Evolutionary conservation across 148 eudicot species (phyloP).

Genomic region (Chenopodium suecicum): DNA sequence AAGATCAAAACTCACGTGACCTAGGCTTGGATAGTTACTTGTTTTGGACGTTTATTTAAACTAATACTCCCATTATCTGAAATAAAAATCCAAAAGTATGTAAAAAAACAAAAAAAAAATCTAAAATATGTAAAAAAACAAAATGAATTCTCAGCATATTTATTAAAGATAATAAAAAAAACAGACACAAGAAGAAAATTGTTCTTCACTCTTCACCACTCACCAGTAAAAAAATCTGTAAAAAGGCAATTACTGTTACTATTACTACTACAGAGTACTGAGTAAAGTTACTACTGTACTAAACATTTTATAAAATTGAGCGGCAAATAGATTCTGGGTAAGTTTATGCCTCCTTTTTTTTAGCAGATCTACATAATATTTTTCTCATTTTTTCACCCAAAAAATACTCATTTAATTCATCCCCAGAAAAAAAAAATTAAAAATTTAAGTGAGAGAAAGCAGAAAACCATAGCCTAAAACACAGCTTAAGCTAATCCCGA

Average conservation of each 20-base stretch:
- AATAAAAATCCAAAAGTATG: too few relatives aligned
- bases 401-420: background rate
- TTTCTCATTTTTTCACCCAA: background rate
- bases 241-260: background rate
- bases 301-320: constrained; percentile 3
- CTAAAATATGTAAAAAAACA: too few relatives aligned
- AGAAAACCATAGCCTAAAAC: background rate
- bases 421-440: too few relatives aligned
- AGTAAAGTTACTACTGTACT: too few relatives aligned
- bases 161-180: too few relatives aligned
- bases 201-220: background rate
- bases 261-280: background rate
- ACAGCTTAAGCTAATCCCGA: constrained; percentile 23
- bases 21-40: too few relatives aligned
- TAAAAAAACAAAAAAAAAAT: too few relatives aligned
- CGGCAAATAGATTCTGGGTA: constrained; percentile 6
- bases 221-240: background rate
- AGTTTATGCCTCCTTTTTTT: background rate
- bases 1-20: too few relatives aligned
- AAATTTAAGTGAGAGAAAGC: background rate
- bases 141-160: too few relatives aligned
- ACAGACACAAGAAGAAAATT: background rate
- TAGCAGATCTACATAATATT: constrained; percentile 4
- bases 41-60: too few relatives aligned
- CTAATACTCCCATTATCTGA: too few relatives aligned